Conservation (phyloP, 2,329 filamentous ascomycete genomes). For the Colletotrichum filicis region DNA sequence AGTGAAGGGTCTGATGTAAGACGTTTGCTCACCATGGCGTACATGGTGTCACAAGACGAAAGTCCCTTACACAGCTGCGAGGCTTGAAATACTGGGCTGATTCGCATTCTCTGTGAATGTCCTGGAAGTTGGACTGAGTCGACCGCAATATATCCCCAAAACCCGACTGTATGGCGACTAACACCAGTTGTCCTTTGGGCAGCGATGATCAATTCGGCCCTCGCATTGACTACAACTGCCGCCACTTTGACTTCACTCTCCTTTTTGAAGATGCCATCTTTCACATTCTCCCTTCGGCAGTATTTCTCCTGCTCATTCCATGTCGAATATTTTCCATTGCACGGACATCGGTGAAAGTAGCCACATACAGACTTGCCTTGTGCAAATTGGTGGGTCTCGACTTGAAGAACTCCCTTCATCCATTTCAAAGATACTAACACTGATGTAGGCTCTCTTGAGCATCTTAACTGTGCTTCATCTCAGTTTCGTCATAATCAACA, state of each 20-base stretch:
- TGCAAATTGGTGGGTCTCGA: constrained; percentile 3
- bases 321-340: not conserved
- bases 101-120: not conserved
- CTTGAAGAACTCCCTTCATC: no score
- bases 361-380: not conserved
- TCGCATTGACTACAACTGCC: constrained; percentile 7
- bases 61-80: not conserved
- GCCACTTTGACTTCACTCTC: constrained; percentile 16
- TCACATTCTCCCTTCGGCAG: not conserved
- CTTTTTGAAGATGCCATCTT: constrained; percentile 7
- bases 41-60: not conserved
- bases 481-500: not conserved
- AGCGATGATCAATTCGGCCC: constrained; percentile 7
- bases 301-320: constrained; percentile 10
- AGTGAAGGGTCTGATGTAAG: not conserved
- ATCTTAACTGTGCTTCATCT: not conserved
- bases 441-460: not conserved
- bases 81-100: not conserved
- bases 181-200: not conserved
- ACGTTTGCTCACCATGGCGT: not conserved
- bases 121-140: not conserved
- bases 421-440: not conserved
- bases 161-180: not conserved
- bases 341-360: not conserved
- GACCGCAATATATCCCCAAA: not conserved